Base-by-base conservation (phyloP, 495 filamentous ascomycete genomes). In the Delitschia confertaspora region DNA sequence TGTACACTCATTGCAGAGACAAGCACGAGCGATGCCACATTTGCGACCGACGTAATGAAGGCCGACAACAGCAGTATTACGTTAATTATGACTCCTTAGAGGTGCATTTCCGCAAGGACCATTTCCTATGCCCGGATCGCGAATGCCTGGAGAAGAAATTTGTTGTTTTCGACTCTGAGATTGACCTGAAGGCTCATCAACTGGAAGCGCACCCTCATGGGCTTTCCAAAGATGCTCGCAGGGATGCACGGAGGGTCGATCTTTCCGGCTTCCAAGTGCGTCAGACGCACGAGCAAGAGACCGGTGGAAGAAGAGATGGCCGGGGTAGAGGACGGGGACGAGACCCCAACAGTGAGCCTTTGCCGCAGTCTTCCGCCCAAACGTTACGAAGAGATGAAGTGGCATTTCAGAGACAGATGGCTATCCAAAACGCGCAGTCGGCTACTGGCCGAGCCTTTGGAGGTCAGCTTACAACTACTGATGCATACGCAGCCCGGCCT, bases 131-230 rank as follows among this genome's bases (percentile, higher is more conserved):
- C 53, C 57, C 71, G 1, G 89, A 99, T 45, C 67, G 69, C 45
- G 88, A 95, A 43, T 99, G 91, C 47, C 55, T 87, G 58, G 91
- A 96, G 46, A 94, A 95, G 73, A 96, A 95, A 62, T 94, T 95
- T 55, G 78, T 95, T n/a, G 93, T 95, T 1, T 99, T 99, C 48
- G 85, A 82, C 34, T 85, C 86, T 0, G 82, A 93, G 55, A 80
- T 99, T 68, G 91, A 96, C 60, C 62, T 99, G 21, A 93, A 95
- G 58, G 86, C 75, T 9, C 86, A 93, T 61, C 83, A 88, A 53
- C 59, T 93, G 5, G 79, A 85, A 58, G 66, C 67, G 8, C 86
- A 93, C 60, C 83, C 82, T 0, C 76, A 82, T 42, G 78, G 79
- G 2, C 60, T 91, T 9, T 79, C 84, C 5, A 95, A 94, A 53